Base-by-base conservation (phyloP, 768 basidiomycete genomes). In the Dendrothele bispora region DNA sequence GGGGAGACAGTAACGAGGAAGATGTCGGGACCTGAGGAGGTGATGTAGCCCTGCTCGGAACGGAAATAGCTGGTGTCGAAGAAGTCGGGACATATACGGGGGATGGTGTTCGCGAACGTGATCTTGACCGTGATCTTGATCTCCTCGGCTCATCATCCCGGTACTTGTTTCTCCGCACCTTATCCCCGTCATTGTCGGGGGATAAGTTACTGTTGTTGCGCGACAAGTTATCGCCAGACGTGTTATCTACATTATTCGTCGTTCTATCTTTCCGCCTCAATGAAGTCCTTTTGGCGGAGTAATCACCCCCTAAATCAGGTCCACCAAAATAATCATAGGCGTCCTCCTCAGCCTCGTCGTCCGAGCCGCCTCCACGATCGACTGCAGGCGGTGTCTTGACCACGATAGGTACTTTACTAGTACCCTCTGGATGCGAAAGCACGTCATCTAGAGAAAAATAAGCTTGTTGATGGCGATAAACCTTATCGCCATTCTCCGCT, bases 311-410 rank as follows among this genome's bases (percentile, higher is more conserved):
- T 12, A 82, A 67, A 58, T 82, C 79, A 7, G 82, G 75, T 2
- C 78, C 81, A 8, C 66, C 76, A 54, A 84, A 83, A 62, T 81
- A 80, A 56, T 84, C 81, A 54, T 78, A 79, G 14, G 78, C 77
- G 52, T 71, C 70, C 30, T 63, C 62, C 24, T 65, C 64, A 1
- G 56, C 61, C 7, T 49, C 47, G 34, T 40, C 36, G 25, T 51
- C 39, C 24, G 15, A 17, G 7, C 37, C 49, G 30, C 22, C 37
- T 18, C 7, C 46, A 12, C 20, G 45, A 21, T 47, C 5, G n/a
- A 63, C 51, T 20, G 57, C 55, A 2, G 50, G 60, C 22, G 61
- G 61, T 28, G 61, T 55, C 7, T 50, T 38, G 6, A 45, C 63
- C 44, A 46, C 54, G 43, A 28, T 55, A 47, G 45, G 53, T 38